These are phyloP conservation scores for Allomyces macrogynus DNA, from an alignment of 192 early-diverging fungal species.

Conservation along the genomic window DNA sequence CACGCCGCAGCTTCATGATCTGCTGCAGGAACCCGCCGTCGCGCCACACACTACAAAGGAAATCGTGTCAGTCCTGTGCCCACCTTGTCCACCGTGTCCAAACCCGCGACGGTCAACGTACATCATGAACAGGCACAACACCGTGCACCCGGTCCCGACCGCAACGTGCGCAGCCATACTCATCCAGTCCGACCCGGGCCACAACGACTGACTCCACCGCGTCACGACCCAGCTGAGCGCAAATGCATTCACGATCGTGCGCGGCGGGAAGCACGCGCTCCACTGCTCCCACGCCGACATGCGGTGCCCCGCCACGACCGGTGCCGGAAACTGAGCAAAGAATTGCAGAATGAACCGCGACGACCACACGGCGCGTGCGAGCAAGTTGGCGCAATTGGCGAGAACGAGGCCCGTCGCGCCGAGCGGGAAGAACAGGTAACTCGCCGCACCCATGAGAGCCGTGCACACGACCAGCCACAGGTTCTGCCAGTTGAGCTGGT, in stretches of 20 bases:
- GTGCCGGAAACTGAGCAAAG: conserved; percentile 13
- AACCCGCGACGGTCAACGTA: too few relatives aligned
- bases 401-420: conserved; percentile 62
- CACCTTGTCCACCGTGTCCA: too few relatives aligned
- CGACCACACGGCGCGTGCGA: conserved; percentile 51
- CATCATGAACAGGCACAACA: too few relatives aligned
- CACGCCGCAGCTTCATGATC: too few relatives aligned
- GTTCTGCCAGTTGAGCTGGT: conserved; percentile 37
- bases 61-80: too few relatives aligned
- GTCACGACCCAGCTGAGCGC: not conserved
- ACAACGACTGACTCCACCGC: not conserved
- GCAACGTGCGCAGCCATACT: too few relatives aligned
- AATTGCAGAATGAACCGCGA: conserved; percentile 38
- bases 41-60: too few relatives aligned
- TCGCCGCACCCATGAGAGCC: conserved; percentile 35
- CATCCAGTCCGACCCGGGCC: too few relatives aligned
- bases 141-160: too few relatives aligned
- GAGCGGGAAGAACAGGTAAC: conserved; percentile 37
- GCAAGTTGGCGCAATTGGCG: conserved; percentile 71
- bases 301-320: not conserved
- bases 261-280: not conserved
- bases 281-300: not conserved
- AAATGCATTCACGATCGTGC: not conserved
- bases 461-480: conserved; percentile 59
- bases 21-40: too few relatives aligned